Evolutionary conservation across 768 basidiomycete genomes (phyloP).

Genomic region (Megacollybia marginata): DNA sequence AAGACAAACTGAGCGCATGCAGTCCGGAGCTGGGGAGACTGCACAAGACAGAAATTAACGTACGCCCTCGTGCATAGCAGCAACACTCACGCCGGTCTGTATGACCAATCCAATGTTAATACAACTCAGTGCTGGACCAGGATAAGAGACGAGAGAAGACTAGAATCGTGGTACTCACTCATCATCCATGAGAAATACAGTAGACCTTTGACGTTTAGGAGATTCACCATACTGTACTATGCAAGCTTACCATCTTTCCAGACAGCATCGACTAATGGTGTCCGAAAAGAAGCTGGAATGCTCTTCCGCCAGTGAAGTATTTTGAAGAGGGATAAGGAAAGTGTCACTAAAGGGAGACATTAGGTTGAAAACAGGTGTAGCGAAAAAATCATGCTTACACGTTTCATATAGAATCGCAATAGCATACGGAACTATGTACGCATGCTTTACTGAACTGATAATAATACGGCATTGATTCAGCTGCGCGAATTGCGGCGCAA

Average conservation of each 20-base stretch:
- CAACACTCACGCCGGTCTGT: slow-evolving; percentile 6
- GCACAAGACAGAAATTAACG: not conserved
- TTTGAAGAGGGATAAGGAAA: slow-evolving; percentile 9
- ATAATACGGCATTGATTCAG: slow-evolving; percentile 4
- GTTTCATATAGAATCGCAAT: slow-evolving; percentile 12
- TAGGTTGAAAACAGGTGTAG: not conserved
- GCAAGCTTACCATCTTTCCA: slow-evolving; percentile 12
- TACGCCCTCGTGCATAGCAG: not conserved
- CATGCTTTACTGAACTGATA: slow-evolving; percentile 6
- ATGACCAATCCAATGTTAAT: slow-evolving; percentile 12
- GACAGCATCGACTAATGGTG: slow-evolving; percentile 9
- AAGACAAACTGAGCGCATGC: slow-evolving; percentile 9
- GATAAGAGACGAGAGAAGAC: not conserved
- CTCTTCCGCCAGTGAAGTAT: slow-evolving; percentile 9
- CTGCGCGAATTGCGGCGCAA: not conserved
- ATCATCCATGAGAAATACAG: slow-evolving; percentile 12
- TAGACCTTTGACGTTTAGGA: slow-evolving; percentile 3
- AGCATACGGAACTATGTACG: slow-evolving; percentile 9
- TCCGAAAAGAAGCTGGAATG: slow-evolving; percentile 8
- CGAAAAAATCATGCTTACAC: slow-evolving; percentile 2
- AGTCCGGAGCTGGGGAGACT: slow-evolving; percentile 11
- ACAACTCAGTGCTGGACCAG: slow-evolving; percentile 7
- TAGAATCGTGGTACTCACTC: slow-evolving; percentile 1
- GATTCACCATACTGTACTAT: too few species aligned
- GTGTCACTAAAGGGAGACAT: slow-evolving; percentile 5